Evolutionary conservation across 2,329 filamentous ascomycete species (phyloP), one percentile per base, ranked within the genome.

Genomic region (Sphaerulina musiva): DNA sequence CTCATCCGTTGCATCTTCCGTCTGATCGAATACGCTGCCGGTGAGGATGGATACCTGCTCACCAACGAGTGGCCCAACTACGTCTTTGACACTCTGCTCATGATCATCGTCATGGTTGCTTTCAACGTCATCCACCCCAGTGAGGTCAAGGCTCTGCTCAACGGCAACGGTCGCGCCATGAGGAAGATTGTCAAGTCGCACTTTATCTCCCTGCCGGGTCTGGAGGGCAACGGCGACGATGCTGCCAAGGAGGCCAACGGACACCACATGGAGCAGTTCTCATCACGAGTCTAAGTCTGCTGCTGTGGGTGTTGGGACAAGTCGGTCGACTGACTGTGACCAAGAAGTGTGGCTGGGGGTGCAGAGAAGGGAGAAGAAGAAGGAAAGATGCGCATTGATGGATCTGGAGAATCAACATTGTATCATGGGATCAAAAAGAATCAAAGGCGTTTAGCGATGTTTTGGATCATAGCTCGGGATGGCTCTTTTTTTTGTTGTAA

Each of bases 1-100:
- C 62, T 80, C 50, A 46, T 78, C 3, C 70, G 79, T 17, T 73
- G 67, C 10, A 53, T 78, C 2, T 78, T 78, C 51, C 70, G 78
- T 26, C 68, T 79, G 5, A 64, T 74, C 6, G 78, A 80, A 66
- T 81, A 76, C 54, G 55, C 68, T 0, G 61, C 71, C 59, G 76
- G 77, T 1, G 66, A 71, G 17, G 62, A 69, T 14, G 77, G 77
- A 1, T 73, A 69, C 42, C 58, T 80, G 5, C 62, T 77, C 39
- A 77, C 44, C 6, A 59, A 60, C 23, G 63, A 64, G 43, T 58
- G 52, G 17, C 61, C 59, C 46, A 45, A 62, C 4, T 64, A 64
- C 53, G 48, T 56, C 8, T 56, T 58, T 26, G 56, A 58, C 34
- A 42, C 53, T 5, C 12, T 51, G 45, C 42, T 58, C 23, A 56